These are phyloP conservation scores for Deuterostichococcus epilithicus DNA, from an alignment of 139 green algal genomes.

Conservation along the genomic window DNA sequence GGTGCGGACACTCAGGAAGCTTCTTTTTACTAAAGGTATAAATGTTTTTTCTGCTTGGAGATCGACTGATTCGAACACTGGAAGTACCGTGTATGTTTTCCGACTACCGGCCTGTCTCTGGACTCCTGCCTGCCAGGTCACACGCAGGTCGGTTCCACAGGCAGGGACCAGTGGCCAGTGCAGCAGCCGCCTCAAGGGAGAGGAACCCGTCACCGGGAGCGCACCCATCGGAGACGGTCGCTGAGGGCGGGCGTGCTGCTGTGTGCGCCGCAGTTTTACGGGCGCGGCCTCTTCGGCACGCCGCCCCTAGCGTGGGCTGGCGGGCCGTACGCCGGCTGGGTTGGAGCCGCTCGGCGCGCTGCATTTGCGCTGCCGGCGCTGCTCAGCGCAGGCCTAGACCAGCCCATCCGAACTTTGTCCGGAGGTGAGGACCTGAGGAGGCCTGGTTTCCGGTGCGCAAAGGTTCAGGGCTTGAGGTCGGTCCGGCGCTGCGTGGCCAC, in stretches of 20 bases:
- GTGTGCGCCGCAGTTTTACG: conserved; percentile 69
- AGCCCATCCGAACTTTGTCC: conserved; percentile 44
- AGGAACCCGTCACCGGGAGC: background rate
- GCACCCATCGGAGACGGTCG: background rate
- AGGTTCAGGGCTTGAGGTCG: background rate
- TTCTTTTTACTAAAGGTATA: too few relatives aligned
- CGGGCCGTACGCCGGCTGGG: conserved; percentile 4
- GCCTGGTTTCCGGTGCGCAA: background rate
- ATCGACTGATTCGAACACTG: too few relatives aligned
- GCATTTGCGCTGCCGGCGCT: conserved; percentile 26
- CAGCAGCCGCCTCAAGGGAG: background rate
- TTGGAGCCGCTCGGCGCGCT: conserved; percentile 1
- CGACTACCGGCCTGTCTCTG: conserved; percentile 8
- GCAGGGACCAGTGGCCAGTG: background rate
- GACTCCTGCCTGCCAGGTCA: background rate
- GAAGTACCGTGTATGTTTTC: background rate
- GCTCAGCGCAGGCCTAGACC: conserved; percentile 48
- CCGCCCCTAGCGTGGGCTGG: conserved; percentile 17
- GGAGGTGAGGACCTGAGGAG: conserved; percentile 19
- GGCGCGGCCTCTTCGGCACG: conserved; percentile 64
- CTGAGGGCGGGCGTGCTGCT: background rate
- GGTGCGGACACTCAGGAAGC: too few relatives aligned
- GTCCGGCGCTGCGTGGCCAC: background rate
- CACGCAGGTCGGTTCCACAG: background rate
- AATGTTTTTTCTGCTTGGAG: too few relatives aligned